Percentiles rank a stretch among this genome's conserved stretches.
These are phyloP conservation scores for Pyrenophora teres DNA, from an alignment of 2,329 filamentous ascomycete species.

Conservation along the genomic window DNA sequence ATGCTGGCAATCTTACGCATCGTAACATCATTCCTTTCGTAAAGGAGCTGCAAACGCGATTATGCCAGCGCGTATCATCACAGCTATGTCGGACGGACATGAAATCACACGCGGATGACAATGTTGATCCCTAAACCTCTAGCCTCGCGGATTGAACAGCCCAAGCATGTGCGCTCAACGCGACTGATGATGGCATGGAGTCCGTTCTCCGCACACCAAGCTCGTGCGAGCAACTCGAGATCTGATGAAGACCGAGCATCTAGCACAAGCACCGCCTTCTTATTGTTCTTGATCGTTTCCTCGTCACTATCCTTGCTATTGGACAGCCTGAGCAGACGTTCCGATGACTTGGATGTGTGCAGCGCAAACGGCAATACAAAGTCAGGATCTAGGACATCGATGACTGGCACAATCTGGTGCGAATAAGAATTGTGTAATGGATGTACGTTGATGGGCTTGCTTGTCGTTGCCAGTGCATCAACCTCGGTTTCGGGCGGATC, in stretches of 20 bases:
- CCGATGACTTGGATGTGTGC: conserved; percentile 19
- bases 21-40: too few relatives aligned
- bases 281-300: conserved; percentile 19
- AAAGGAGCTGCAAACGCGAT: too few relatives aligned
- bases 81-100: neutral
- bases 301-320: conserved; percentile 16
- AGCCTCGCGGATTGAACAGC: conserved; percentile 76
- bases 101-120: conserved; percentile 54
- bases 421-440: conserved; percentile 49
- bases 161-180: conserved; percentile 69
- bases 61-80: too few relatives aligned
- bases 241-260: conserved; percentile 64
- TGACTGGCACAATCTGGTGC: conserved; percentile 44
- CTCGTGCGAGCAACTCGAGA: conserved; percentile 71
- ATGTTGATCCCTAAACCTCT: conserved; percentile 71
- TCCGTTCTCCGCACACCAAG: conserved; percentile 73
- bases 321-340: conserved; percentile 21
- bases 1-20: too few relatives aligned
- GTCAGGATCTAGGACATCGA: conserved; percentile 33
- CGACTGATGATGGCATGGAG: conserved; percentile 75
- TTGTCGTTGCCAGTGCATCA: conserved; percentile 8
- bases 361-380: conserved; percentile 36
- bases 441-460: conserved; percentile 41
- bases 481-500: conserved; percentile 22
- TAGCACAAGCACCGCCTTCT: conserved; percentile 48